Base-by-base conservation (phyloP, 1,284 basidiomycete genomes). In the Sporisorium scitamineum region DNA sequence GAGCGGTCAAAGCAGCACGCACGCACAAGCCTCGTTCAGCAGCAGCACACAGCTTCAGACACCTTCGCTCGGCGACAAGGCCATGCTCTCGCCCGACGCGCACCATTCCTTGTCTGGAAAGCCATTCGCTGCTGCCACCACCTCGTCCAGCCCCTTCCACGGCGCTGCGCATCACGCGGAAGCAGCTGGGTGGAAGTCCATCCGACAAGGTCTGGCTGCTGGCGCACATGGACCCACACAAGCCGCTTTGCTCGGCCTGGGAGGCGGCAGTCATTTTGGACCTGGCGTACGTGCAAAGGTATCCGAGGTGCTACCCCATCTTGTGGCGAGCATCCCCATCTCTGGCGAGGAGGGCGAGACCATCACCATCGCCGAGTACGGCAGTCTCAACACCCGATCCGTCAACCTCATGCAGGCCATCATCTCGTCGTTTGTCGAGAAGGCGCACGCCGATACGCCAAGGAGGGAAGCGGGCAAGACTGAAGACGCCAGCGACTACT, bases 331-430 rank as follows among this genome's bases (percentile, higher is more conserved):
- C 8, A 78, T 86, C 13, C 83, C 84, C 1, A 54, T 85, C 18
- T 53, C 51, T 8, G 68, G 60, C 2, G 64, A 59, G 29, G 74
- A 70, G 26, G 80, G 80, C 2, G 72, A 80, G 37, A 70, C 70
- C 4, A 60, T 87, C 41, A 65, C 78, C 16, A 76, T 87, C 26
- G 85, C 85, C 51, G 86, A 87, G 64, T 87, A 85, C 45, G 86
- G 86, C 16, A 81, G 83, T 47, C 70, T 86, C 52, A 84, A 86
- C 52, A 80, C 77, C 14, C 72, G 85, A 20, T 85, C 86, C 10
- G 68, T 82, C 45, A 76, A 75, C 20, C 76, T 87, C 20, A 70
- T 87, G 52, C 78, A 80, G 24, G 71, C 78, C 18, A 75, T 86
- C 54, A 81, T 86, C 54, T 79, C 82, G 18, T 71, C 73, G 5